These are phyloP conservation scores for Hebeloma cylindrosporum DNA, from an alignment of 768 basidiomycete species.

Conservation along the genomic window DNA sequence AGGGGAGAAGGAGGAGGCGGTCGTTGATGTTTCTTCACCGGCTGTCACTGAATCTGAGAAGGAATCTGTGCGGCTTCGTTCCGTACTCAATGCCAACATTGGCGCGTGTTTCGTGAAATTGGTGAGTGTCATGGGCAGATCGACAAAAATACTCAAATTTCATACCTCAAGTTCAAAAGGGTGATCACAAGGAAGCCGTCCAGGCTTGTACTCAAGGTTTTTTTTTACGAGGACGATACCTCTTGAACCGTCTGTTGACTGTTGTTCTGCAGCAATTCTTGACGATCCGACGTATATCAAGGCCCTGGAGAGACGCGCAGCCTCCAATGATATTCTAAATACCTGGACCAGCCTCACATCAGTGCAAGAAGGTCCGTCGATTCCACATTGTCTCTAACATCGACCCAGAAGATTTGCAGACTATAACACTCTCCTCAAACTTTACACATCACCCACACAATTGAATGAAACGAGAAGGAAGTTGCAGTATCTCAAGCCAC, in stretches of 20 bases:
- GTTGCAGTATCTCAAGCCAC: conserved; percentile 59
- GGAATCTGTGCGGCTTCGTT: conserved; percentile 37
- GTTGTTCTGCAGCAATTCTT: conserved; percentile 57
- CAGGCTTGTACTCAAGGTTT: conserved; percentile 78
- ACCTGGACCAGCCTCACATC: conserved; percentile 83
- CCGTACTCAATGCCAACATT: conserved; percentile 83
- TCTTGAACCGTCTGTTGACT: background rate
- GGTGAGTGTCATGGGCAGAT: conserved; percentile 42
- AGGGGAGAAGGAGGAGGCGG: conserved; percentile 8
- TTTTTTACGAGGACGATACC: background rate
- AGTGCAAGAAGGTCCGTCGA: conserved; percentile 81
- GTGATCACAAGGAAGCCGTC: conserved; percentile 76
- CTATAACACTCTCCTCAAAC: conserved; percentile 66
- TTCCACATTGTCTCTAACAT: background rate
- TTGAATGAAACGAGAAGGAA: conserved; percentile 45
- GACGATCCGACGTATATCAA: conserved; percentile 88
- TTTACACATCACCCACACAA: conserved; percentile 58
- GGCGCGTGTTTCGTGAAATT: conserved; percentile 82
- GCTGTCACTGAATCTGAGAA: conserved; percentile 20
- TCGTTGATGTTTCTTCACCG: conserved; percentile 21
- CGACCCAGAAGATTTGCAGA: conserved; percentile 45
- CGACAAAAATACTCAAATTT: conserved; percentile 4
- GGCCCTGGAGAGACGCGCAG: conserved; percentile 85
- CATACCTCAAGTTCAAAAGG: conserved; percentile 38
- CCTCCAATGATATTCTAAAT: conserved; percentile 75